Base-by-base conservation (phyloP, 352 stramenopile genomes). In the Phytopythium ostracodes region DNA sequence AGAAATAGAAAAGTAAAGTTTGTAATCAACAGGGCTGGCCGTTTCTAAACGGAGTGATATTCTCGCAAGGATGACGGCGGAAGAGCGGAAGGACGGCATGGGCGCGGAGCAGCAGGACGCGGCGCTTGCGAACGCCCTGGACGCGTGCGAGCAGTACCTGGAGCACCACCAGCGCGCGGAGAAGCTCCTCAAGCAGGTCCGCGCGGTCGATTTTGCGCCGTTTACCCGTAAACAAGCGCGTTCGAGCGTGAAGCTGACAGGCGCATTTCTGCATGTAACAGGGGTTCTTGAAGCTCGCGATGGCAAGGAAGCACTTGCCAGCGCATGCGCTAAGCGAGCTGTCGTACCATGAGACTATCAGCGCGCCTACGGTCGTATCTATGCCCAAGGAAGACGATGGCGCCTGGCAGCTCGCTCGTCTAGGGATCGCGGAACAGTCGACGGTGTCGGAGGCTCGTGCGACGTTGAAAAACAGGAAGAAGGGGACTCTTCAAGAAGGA, bases 251-350 rank as follows among this genome's bases (percentile, higher is more conserved):
- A 18, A 22, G 29, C 3, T 10, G 22, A 47, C 38, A 31, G 33
- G 1, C 10, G 6, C 33, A 18, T 55, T 44, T 33, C 29, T 22
- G 0, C 12, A 36, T 46, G 10, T 35, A 6, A n/a, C 61, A 91
- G 81, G 81, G 76, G 24, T 89, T 89, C 63, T 56, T 91, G n/a
- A 87, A 86, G 72, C 72, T 89, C 31, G 80, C 77, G 29, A 89
- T 80, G 67, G 79, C 79, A 22, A 76, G 70, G 57, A 67, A 79
- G 58, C 70, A 71, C 15, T 65, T 91, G 7, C 68, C 77, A 20
- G 64, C 73, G 25, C 72, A 91, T 49, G 63, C 74, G 11, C 49
- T 91, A 33, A 74, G 71, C 31, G 81, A 91, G 51, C 60, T 86
- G 11, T 91, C 81, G 29, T 91, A 84, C 44, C 76, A 79, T 24